These are phyloP conservation scores for Penstemon barbatus DNA, from an alignment of 257 asterid species.

Conservation along the genomic window DNA sequence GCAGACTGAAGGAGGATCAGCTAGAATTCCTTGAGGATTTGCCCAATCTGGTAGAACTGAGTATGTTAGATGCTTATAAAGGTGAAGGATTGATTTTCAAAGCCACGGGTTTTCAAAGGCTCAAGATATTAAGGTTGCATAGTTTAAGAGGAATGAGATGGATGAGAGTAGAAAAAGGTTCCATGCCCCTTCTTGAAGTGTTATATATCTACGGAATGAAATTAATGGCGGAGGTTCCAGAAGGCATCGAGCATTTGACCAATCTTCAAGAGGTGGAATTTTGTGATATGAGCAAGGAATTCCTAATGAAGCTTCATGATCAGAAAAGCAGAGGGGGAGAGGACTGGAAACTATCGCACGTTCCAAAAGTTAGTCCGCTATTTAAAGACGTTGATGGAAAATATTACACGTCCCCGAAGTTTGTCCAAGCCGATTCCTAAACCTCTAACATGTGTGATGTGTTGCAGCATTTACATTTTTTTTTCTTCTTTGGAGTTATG, in stretches of 20 bases:
- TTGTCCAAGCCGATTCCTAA: too few relatives aligned
- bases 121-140: not conserved
- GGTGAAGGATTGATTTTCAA: slow-evolving; percentile 23
- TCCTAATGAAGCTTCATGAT: not conserved
- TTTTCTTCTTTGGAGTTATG: too few relatives aligned
- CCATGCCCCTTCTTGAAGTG: too few relatives aligned
- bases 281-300: slow-evolving; percentile 6
- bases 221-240: too few relatives aligned
- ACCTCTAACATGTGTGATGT: too few relatives aligned
- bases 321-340: not conserved
- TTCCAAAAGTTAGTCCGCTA: not conserved
- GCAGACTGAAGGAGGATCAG: slow-evolving; percentile 15
- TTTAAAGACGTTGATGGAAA: too few relatives aligned
- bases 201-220: too few relatives aligned
- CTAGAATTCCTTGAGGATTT: slow-evolving; percentile 21
- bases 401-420: too few relatives aligned
- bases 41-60: slow-evolving; percentile 11
- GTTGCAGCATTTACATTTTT: too few relatives aligned
- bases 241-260: slow-evolving; percentile 6
- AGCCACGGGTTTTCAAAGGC: slow-evolving; percentile 21
- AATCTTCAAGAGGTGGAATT: not conserved
- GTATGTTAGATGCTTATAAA: not conserved
- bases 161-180: not conserved
- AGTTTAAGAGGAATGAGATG: slow-evolving; percentile 2
- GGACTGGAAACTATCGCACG: too few relatives aligned